phyloP scores from a whole-genome alignment of 2,329 filamentous ascomycete species.

The Fusarium solani-melongenae region DNA sequence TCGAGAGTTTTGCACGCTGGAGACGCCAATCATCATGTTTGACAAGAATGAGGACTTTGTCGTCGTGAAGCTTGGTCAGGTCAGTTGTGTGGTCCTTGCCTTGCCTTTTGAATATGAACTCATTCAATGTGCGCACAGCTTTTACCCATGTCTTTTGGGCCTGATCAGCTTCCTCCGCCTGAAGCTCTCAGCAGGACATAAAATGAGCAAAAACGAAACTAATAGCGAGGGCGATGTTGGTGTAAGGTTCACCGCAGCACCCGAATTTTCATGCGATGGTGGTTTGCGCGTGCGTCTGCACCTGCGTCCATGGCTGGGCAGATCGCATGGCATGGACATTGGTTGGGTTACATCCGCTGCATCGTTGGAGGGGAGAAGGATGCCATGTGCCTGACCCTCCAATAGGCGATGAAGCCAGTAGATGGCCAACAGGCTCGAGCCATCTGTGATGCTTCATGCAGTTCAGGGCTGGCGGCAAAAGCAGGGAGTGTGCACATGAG shows the following conservation, averaged over 20 bases:
- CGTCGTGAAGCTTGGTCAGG: constrained; percentile 76
- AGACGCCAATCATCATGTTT: constrained; percentile 90
- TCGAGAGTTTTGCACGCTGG: constrained; percentile 77
- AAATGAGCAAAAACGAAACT: neutral
- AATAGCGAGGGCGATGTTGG: neutral
- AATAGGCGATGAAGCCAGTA: constrained; percentile 1
- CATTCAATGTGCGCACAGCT: constrained; percentile 61
- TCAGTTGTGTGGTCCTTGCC: constrained; percentile 47
- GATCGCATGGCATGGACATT: neutral
- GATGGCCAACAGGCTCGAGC: neutral
- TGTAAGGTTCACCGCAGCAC: neutral
- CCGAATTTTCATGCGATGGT: neutral
- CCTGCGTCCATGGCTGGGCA: constrained; percentile 1
- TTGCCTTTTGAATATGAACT: neutral
- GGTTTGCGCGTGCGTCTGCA: neutral
- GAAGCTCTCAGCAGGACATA: constrained; percentile 11
- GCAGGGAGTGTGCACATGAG: neutral
- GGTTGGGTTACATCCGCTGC: constrained; percentile 11
- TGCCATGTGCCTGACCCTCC: neutral
- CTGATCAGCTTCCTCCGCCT: constrained; percentile 64
- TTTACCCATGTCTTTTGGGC: constrained; percentile 75
- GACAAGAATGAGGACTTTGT: constrained; percentile 80
- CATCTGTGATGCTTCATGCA: neutral
- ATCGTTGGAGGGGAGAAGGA: neutral
- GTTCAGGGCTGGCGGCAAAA: neutral